phyloP scores from a whole-genome alignment of 228 moss, liverwort and hornwort species.

The Sphagnum magellanicum region DNA sequence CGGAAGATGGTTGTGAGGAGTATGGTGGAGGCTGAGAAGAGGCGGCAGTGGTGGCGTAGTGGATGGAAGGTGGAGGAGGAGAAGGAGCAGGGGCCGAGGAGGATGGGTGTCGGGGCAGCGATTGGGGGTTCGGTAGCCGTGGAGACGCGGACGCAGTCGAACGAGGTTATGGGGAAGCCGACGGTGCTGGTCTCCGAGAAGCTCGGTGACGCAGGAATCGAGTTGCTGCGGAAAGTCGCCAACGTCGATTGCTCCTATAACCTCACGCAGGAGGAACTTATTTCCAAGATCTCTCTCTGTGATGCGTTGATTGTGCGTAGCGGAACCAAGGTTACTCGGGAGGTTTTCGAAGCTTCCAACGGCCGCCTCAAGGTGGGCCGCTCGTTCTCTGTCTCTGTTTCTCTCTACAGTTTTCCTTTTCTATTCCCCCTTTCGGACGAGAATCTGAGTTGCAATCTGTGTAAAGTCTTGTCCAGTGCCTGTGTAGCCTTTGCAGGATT shows the following conservation, averaged over 20 bases:
- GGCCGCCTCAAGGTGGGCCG: slow-evolving; percentile 70
- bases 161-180: slow-evolving; percentile 43
- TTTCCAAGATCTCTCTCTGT: slow-evolving; percentile 70
- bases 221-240: slow-evolving; percentile 57
- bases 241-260: slow-evolving; percentile 98
- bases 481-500: too few relatives aligned
- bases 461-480: too few relatives aligned
- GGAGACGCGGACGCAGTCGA: slow-evolving; percentile 27
- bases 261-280: slow-evolving; percentile 78
- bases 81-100: neutral
- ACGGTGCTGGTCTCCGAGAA: slow-evolving; percentile 95
- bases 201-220: slow-evolving; percentile 73
- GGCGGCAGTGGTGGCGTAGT: too few relatives aligned
- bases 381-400: neutral
- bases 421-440: neutral
- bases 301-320: slow-evolving; percentile 95
- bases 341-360: slow-evolving; percentile 86
- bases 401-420: neutral
- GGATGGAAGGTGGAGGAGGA: too few relatives aligned
- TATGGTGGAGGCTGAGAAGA: too few relatives aligned
- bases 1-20: too few relatives aligned
- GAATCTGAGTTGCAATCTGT: too few relatives aligned
- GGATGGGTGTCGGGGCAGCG: slow-evolving; percentile 7
- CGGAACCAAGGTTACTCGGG: slow-evolving; percentile 84
- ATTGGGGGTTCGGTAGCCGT: slow-evolving; percentile 21